phyloP scores from a whole-genome alignment of 768 basidiomycete genomes.

The Sarcomyxa edulis region DNA sequence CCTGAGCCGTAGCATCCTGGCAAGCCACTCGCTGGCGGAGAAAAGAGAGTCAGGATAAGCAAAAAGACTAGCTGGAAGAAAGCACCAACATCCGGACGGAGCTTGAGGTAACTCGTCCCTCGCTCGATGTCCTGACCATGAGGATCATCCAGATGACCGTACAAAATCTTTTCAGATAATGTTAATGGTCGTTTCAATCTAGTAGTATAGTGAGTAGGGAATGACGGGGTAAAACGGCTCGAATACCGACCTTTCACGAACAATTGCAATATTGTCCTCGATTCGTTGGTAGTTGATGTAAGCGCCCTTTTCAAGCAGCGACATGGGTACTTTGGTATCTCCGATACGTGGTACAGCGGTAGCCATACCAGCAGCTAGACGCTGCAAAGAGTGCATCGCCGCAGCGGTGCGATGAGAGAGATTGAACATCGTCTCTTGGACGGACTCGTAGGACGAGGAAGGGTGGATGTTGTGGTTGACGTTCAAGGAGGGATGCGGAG shows the following conservation, averaged over 20 bases:
- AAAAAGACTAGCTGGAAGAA: constrained; percentile 5
- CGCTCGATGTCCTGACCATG: constrained; percentile 87
- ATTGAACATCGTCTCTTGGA: constrained; percentile 52
- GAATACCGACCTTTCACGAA: constrained; percentile 68
- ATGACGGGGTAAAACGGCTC: neutral
- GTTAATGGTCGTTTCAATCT: constrained; percentile 90
- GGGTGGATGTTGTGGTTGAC: constrained; percentile 16
- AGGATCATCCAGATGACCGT: constrained; percentile 96
- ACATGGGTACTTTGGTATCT: constrained; percentile 88
- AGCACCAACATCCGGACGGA: constrained; percentile 87
- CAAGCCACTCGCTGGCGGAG: constrained; percentile 84
- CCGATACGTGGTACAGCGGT: constrained; percentile 78
- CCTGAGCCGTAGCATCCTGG: constrained; percentile 89
- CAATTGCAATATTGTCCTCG: constrained; percentile 91
- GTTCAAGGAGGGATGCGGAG: no score
- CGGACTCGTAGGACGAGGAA: constrained; percentile 2
- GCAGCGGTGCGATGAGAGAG: constrained; percentile 48
- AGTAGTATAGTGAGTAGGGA: constrained; percentile 7
- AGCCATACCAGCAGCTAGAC: constrained; percentile 68
- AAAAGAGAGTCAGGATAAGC: constrained; percentile 7
- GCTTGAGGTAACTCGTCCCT: constrained; percentile 93
- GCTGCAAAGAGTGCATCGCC: constrained; percentile 48
- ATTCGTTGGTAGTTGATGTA: constrained; percentile 97
- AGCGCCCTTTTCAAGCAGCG: constrained; percentile 72
- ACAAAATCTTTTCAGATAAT: constrained; percentile 93